Conservation (phyloP, 1,284 basidiomycete species). For the Cutaneotrichosporon mucoides region DNA sequence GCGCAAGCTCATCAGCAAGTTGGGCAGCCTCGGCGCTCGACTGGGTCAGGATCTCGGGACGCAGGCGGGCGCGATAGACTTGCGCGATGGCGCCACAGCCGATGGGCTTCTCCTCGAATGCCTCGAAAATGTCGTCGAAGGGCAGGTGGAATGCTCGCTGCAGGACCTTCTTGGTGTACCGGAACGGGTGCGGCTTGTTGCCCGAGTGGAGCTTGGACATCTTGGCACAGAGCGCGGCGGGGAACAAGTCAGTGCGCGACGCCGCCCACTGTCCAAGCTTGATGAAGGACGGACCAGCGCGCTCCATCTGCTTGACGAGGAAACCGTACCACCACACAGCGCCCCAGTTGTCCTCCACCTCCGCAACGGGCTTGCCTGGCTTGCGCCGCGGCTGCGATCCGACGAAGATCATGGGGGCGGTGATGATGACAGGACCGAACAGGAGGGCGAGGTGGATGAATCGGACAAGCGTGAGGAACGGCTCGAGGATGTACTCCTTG, state of each 20-base stretch:
- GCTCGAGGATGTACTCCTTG: constrained; percentile 66
- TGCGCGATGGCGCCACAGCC: constrained; percentile 98
- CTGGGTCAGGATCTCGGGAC: constrained; percentile 70
- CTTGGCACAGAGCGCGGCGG: constrained; percentile 79
- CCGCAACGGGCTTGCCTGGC: constrained; percentile 42
- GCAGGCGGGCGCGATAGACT: constrained; percentile 82
- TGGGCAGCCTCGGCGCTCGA: constrained; percentile 21
- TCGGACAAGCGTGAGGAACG: constrained; percentile 73
- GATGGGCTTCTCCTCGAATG: constrained; percentile 81
- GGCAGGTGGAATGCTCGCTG: constrained; percentile 75
- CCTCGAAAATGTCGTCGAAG: constrained; percentile 87
- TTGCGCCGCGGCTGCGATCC: constrained; percentile 54
- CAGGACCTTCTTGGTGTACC: constrained; percentile 77
- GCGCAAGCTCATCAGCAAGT: constrained; percentile 44
- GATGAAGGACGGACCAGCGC: constrained; percentile 94
- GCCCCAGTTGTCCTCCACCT: constrained; percentile 70
- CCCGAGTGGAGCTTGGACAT: constrained; percentile 86
- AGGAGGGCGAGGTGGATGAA: constrained; percentile 79
- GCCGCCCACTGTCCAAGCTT: constrained; percentile 99
- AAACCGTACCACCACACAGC: constrained; percentile 94
- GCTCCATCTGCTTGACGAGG: constrained; percentile 84
- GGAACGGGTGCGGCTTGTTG: constrained; percentile 75
- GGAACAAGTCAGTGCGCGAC: constrained; percentile 90
- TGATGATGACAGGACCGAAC: constrained; percentile 82
- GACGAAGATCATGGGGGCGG: constrained; percentile 78